Percentiles rank a stretch among this genome's conserved stretches.
phyloP scores from a whole-genome alignment of 208 protist genomes.

The Trypanosoma melophagium region DNA sequence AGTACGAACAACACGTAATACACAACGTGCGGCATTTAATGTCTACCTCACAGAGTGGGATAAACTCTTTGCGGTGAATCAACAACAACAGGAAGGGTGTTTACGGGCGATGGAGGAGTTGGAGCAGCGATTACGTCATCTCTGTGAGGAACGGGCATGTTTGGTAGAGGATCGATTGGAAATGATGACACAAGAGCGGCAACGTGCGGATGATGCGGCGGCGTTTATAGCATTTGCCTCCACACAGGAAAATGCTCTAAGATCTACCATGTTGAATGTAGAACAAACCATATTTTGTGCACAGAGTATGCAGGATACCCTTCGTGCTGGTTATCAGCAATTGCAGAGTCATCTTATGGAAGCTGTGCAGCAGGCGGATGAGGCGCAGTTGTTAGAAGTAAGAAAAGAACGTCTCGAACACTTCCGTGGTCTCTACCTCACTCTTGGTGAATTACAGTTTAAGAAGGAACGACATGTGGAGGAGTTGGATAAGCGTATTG shows the following conservation, averaged over 20 bases:
- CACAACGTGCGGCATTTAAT: conserved; percentile 34
- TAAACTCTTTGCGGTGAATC: conserved; percentile 53
- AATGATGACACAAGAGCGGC: conserved; percentile 44
- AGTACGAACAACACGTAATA: conserved; percentile 32
- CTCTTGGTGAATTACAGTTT: conserved; percentile 81
- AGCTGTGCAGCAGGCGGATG: conserved; percentile 32
- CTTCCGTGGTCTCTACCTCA: conserved; percentile 83
- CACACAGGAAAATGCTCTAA: conserved; percentile 35
- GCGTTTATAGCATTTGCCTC: conserved; percentile 60
- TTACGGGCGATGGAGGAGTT: conserved; percentile 72
- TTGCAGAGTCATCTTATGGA: conserved; percentile 41
- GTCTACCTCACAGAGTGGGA: conserved; percentile 49
- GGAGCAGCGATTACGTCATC: conserved; percentile 50
- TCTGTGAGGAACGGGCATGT: conserved; percentile 46
- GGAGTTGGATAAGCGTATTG: conserved; percentile 79
- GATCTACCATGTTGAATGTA: conserved; percentile 8
- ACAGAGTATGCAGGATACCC: conserved; percentile 28
- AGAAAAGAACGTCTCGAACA: conserved; percentile 71
- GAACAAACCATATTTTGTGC: conserved; percentile 39
- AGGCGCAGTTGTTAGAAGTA: conserved; percentile 38
- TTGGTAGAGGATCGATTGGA: conserved; percentile 62
- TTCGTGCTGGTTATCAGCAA: conserved; percentile 33
- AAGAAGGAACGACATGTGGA: conserved; percentile 83
- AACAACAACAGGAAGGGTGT: conserved; percentile 61
- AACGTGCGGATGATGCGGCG: conserved; percentile 47